Evolutionary conservation across 1,284 basidiomycete genomes (phyloP).

Genomic region (Cryptococcus neoformans): DNA sequence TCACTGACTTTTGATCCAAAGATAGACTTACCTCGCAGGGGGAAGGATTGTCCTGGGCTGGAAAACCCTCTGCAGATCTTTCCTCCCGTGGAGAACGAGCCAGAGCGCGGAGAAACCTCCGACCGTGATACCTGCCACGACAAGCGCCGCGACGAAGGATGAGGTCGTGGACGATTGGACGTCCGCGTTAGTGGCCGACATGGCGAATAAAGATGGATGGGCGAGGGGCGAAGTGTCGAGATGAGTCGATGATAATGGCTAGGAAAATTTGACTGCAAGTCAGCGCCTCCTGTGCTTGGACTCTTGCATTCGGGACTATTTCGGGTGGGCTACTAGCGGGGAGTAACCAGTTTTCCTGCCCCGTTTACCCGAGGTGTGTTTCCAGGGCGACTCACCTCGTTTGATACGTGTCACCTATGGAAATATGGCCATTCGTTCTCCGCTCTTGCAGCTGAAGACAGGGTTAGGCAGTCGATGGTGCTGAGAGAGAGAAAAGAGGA

Average conservation of each 20-base stretch:
- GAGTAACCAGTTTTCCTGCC: neutral
- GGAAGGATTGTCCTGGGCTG: conserved; percentile 41
- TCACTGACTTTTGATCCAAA: neutral
- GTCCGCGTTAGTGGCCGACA: conserved; percentile 40
- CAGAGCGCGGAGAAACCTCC: conserved; percentile 36
- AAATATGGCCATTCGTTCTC: too few species aligned
- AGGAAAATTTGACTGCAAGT: too few species aligned
- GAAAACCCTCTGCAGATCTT: conserved; percentile 36
- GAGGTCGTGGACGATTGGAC: conserved; percentile 31
- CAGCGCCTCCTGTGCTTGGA: too few species aligned
- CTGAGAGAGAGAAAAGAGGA: neutral
- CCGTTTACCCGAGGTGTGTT: too few species aligned
- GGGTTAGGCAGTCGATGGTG: neutral
- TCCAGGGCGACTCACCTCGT: too few species aligned
- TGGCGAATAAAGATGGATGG: conserved; percentile 14
- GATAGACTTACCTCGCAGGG: conserved; percentile 30
- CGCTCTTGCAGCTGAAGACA: too few species aligned
- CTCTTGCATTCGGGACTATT: too few species aligned
- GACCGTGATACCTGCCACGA: conserved; percentile 39
- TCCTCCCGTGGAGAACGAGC: conserved; percentile 33
- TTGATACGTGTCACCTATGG: too few species aligned
- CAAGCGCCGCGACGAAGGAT: conserved; percentile 45
- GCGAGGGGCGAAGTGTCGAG: neutral
- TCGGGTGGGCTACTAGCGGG: neutral
- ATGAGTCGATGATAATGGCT: neutral